Percentiles rank a stretch among this genome's conserved stretches.
These are phyloP conservation scores for Ceratorhiza oryzae-sativae DNA, from an alignment of 1,284 basidiomycete genomes.

Conservation along the genomic window DNA sequence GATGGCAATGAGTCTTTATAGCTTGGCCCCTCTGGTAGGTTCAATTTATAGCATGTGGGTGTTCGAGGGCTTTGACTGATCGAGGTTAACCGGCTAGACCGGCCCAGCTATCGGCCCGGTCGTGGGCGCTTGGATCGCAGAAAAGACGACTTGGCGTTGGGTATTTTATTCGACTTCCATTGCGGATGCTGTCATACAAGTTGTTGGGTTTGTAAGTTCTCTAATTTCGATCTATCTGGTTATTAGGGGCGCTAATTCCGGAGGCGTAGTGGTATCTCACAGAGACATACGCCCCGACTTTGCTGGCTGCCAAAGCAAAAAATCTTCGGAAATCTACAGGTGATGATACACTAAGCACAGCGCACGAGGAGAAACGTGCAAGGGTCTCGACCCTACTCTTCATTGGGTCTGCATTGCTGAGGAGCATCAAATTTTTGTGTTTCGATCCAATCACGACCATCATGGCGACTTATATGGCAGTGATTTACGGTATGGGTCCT, in stretches of 20 bases:
- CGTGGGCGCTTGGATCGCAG: slow-evolving; percentile 42
- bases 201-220: slow-evolving; percentile 36
- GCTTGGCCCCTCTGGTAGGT: slow-evolving; percentile 38
- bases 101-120: slow-evolving; percentile 40
- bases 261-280: slow-evolving; percentile 47
- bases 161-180: slow-evolving; percentile 47
- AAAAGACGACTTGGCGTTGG: slow-evolving; percentile 47
- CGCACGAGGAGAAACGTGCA: slow-evolving; percentile 27
- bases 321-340: slow-evolving; percentile 50
- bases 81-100: neutral
- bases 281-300: slow-evolving; percentile 51
- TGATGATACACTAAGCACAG: slow-evolving; percentile 21
- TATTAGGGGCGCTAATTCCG: neutral
- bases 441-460: slow-evolving; percentile 50
- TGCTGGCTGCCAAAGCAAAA: slow-evolving; percentile 49
- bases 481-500: slow-evolving; percentile 47
- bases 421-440: slow-evolving; percentile 50
- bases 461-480: slow-evolving; percentile 47
- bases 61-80: neutral
- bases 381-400: slow-evolving; percentile 15
- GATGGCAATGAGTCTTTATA: slow-evolving; percentile 41
- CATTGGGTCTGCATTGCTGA: slow-evolving; percentile 44
- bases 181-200: slow-evolving; percentile 43
- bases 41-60: neutral
- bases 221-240: neutral